A percentile compares a stretch with the other conserved stretches of the same genome.
phyloP scores from a whole-genome alignment of 139 green algal species.

The Micractinium conductrix region DNA sequence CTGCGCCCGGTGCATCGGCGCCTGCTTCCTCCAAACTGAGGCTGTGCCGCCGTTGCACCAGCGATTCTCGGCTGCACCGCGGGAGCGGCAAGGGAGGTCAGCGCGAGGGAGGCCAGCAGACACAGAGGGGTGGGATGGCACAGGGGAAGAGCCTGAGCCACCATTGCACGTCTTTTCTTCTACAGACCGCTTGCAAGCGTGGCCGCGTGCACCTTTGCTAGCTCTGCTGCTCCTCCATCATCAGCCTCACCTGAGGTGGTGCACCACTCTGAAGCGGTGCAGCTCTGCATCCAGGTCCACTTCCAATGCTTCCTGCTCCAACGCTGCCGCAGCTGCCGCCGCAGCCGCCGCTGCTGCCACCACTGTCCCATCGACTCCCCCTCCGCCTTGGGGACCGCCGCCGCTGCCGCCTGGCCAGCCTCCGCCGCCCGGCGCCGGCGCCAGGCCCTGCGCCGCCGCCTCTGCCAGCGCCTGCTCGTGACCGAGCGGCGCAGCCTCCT shows the following conservation, averaged over 20 bases:
- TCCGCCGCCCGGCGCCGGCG: neutral
- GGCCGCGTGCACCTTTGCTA: no score
- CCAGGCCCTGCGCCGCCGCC: constrained; percentile 16
- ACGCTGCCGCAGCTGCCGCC: neutral
- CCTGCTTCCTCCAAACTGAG: neutral
- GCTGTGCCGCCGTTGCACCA: neutral
- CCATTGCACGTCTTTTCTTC: no score
- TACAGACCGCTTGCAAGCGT: no score
- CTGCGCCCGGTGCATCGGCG: neutral
- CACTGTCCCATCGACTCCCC: neutral
- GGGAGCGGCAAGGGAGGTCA: neutral
- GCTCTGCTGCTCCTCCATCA: neutral
- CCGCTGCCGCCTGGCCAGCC: neutral
- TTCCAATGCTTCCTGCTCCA: neutral
- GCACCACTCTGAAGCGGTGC: constrained; percentile 15
- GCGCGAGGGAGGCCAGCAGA: neutral
- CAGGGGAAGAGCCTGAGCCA: neutral
- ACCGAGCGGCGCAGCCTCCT: constrained; percentile 52
- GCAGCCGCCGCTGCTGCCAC: neutral
- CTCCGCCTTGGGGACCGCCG: neutral
- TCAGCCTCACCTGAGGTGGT: constrained; percentile 12
- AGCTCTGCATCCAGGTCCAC: neutral
- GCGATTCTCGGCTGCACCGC: neutral
- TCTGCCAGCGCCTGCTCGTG: constrained; percentile 29
- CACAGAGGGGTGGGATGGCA: neutral